Evolutionary conservation across 192 early-diverging fungal species (phyloP), one percentile per base, ranked within the genome.

Genomic region (Coemansia sp.): DNA sequence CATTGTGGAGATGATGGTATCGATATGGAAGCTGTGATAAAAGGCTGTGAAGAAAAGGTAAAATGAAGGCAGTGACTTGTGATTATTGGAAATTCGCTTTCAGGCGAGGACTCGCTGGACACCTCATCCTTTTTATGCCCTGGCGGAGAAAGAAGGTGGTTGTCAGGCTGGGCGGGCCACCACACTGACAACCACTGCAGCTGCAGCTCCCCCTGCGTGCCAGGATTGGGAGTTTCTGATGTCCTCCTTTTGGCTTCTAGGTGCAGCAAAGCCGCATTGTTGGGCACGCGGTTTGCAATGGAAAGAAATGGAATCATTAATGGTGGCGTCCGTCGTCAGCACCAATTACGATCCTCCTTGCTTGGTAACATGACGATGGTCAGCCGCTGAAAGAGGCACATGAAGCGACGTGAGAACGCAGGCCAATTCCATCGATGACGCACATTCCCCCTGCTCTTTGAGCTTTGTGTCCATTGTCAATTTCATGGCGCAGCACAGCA

Each of bases 401-500:
- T 26, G 9, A 51, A 13, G 48, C 48, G 23, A 24, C 26, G 51
- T 55, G 28, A 14, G 28, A 33, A 55, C 51, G 51, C 26, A 55
- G 14, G 51, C 14, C 51, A 55, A 28, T 31, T 55, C 7, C 51
- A 28, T 55, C 51, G 13, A 31, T 55, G 51, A 55, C 51, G 28
- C 51, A 51, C 48, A 13, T 51, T 24, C 23, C 48, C 48, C 48
- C 48, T 23, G 13, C 23, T 21, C 24, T 55, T 26, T n/a, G 21
- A 21, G 31, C 26, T 55, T 31, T 55, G 28, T 13, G 9, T 26
- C 24, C 43, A 21, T 20, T 18, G 18, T 46, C 18, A 0, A 14
- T 51, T 55, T 55, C 51, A 55, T 31, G 51, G 51, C 14, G 51
- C 51, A 55, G 51, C 51, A 13, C 13, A 13, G 9, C 48, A 51